Evolutionary conservation across 345 rosid species (phyloP).

Genomic region (Eucalyptus dawsonii): DNA sequence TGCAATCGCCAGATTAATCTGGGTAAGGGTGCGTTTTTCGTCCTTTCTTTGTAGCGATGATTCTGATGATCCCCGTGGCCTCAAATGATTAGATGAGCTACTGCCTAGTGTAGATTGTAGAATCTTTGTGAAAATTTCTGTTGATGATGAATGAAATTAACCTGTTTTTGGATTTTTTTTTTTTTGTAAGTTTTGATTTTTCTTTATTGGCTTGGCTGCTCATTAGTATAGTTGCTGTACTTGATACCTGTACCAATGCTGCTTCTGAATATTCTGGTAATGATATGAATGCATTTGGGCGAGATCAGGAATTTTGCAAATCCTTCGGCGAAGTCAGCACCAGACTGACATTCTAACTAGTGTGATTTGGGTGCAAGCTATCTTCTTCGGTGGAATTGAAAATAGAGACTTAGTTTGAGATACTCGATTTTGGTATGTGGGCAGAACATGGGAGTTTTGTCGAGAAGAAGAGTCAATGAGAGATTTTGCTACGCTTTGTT

Average conservation of each 20-base stretch:
- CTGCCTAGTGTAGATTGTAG: neutral
- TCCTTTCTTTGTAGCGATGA: neutral
- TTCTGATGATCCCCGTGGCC: neutral
- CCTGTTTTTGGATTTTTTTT: neutral
- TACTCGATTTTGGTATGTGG: neutral
- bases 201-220: neutral
- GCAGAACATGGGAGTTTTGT: neutral
- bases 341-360: neutral
- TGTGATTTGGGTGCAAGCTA: neutral
- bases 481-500: neutral
- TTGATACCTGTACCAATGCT: neutral
- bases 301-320: neutral
- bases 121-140: neutral
- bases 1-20: constrained; percentile 80
- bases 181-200: neutral
- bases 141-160: neutral
- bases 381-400: neutral
- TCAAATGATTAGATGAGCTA: neutral
- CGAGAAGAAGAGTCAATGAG: neutral
- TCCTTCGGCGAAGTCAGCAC: neutral
- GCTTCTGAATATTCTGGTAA: neutral
- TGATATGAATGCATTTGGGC: neutral
- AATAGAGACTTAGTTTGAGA: neutral
- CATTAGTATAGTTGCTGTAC: neutral
- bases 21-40: constrained; percentile 11